Evolutionary conservation across 345 rosid species (phyloP).

Genomic region (Capsella bursapastoris): DNA sequence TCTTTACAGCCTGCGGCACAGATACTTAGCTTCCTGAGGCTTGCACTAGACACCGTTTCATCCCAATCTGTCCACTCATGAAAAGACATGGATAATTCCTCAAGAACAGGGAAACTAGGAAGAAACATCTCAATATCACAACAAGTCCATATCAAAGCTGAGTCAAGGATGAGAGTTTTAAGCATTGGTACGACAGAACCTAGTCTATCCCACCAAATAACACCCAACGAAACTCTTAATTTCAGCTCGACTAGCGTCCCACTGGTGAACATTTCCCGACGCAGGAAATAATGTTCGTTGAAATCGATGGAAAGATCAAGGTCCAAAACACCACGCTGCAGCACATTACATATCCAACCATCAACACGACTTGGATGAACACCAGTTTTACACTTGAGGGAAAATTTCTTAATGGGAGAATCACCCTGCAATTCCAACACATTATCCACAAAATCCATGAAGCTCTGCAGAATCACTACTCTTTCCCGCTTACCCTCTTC

Average conservation of each 20-base stretch:
- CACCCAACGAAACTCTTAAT: background rate
- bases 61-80: background rate
- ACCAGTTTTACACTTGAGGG: too few relatives aligned
- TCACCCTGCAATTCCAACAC: too few relatives aligned
- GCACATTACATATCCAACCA: too few relatives aligned
- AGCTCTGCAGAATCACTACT: too few relatives aligned
- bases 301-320: too few relatives aligned
- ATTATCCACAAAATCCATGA: too few relatives aligned
- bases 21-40: conserved; percentile 6
- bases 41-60: background rate
- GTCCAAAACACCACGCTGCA: too few relatives aligned
- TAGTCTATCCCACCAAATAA: background rate
- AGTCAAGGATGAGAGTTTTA: background rate
- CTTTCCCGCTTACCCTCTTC: too few relatives aligned
- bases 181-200: background rate
- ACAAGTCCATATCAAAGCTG: background rate
- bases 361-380: too few relatives aligned
- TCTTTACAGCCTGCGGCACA: background rate
- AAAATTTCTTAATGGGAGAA: too few relatives aligned
- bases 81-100: background rate
- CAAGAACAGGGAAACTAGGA: background rate
- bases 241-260: background rate
- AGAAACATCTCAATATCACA: background rate
- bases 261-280: too few relatives aligned
- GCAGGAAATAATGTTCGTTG: too few relatives aligned